Base-by-base conservation (phyloP, 2,329 filamentous ascomycete genomes). In the Blastomyces emzantsi region DNA sequence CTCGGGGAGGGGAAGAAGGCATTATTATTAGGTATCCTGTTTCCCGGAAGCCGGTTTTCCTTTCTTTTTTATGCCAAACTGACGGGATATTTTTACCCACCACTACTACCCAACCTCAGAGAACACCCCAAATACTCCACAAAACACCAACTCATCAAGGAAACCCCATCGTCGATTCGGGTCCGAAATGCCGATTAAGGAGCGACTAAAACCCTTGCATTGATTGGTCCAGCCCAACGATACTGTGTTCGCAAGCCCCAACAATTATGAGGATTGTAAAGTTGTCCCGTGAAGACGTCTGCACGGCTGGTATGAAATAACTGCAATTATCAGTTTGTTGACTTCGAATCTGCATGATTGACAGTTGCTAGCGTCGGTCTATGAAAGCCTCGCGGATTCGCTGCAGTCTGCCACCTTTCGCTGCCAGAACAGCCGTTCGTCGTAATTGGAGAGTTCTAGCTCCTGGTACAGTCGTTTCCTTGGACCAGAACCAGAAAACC, bases 51-150 rank as follows among this genome's bases (percentile, higher is more conserved):
- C 25, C 11, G 1, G 25, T 52, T 52, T 30, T 52, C 2, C 13
- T 30, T 30, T 52, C 17, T 30, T 30, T 30, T 30, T 56, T 11
- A 5, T 39, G 30, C 19, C 13, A 25, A 41, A 28, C 55, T 58
- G 55, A 58, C 55, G 28, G 36, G 55, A 43, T 58, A 58, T 58
- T 43, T 58, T 43, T 43, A 58, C 9, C 36, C 36, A 39, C 36
- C 36, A 2, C 9, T 39, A 0, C 11, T 19, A 11, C 54, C 13
- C 33, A 17, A 2, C 33, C 22, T 56, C 33, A 19, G 30, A 33
- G 33, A 54, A 19, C 8, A 54, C 4, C 17, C 2, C 3, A 19
- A 13, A 49, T n/a, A n/a, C 19, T n/a, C 45, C n/a, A 13, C 52
- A n/a, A 19, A 36, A 3, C 4, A 33, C 5, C 19, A 17, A 43